Evolutionary conservation across 2,329 filamentous ascomycete genomes (phyloP), one percentile per base, ranked within the genome.

Genomic region (Thielaviopsis punctulata): DNA sequence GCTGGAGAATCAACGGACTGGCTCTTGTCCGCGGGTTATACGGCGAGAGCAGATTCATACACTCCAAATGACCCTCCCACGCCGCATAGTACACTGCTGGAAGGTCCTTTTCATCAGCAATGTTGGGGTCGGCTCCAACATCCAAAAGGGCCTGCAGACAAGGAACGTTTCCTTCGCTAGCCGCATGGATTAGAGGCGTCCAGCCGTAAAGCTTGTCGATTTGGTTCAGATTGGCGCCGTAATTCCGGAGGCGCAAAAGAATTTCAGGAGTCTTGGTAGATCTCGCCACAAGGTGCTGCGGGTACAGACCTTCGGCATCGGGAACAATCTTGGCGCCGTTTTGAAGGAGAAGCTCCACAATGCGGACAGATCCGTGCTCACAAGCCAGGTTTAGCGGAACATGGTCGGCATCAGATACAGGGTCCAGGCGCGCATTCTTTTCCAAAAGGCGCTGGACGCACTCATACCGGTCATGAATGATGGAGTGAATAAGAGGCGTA

Each of bases 51-150:
- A 95, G 73, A 61, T 83, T 82, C 85, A 98, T 95, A 68, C 92
- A 96, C 61, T 90, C 84, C 52, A 96, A 69, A 63, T 96, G 86
- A 0, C 92, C 92, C 68, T 98, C 92, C 92, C 92, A 98, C 0
- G 88, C 90, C 13, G 92, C 92, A 66, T 98, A 98, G 66, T 98
- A 98, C 81, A 96, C 88, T 24, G 92, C 89, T 2, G 89, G 87
- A 3, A 96, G 74, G 15, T 81, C 83, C 63, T 96, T 98, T 67
- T 98, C 92, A 62, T 98, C 92, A 44, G 86, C 69, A 52, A 88
- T 84, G 57, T 81, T 82, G 1, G 84, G 77, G 60, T 93, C 79
- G 3, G 84, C 89, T 7, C 84, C 83, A 57, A 84, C 79, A 51
- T 87, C 79, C 10, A 98, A 72, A 3, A 98, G 73, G 1, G 82